phyloP scores from a whole-genome alignment of 2,329 filamentous ascomycete genomes.

The Trichothecium sympodiale region DNA sequence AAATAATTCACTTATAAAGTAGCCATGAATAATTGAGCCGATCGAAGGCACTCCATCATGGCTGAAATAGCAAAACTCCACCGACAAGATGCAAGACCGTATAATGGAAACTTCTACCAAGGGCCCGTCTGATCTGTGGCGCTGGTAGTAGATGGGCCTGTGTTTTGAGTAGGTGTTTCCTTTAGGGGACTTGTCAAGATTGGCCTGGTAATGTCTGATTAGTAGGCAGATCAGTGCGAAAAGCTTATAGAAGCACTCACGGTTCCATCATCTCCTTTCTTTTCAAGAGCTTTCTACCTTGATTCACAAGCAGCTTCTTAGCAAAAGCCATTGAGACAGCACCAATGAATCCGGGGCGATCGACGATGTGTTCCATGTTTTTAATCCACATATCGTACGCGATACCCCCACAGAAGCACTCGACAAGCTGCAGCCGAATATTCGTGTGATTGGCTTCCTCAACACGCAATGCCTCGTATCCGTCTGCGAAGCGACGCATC shows the following conservation, averaged over 20 bases:
- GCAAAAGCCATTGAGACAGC: conserved; percentile 20
- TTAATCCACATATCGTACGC: conserved; percentile 15
- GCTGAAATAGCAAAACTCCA: too few species aligned
- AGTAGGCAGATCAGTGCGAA: too few species aligned
- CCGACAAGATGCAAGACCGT: too few species aligned
- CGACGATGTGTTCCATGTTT: conserved; percentile 12
- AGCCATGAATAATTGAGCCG: too few species aligned
- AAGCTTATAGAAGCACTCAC: background rate
- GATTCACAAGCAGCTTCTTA: conserved; percentile 14
- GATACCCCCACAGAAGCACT: conserved; percentile 21
- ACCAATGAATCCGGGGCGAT: conserved; percentile 17
- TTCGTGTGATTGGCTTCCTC: conserved; percentile 11
- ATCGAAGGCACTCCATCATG: too few species aligned
- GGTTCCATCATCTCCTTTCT: conserved; percentile 15
- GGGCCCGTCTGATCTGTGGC: too few species aligned
- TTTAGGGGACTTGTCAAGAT: too few species aligned
- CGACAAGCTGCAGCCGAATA: conserved; percentile 14
- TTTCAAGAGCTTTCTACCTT: conserved; percentile 13
- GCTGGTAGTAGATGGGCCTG: too few species aligned
- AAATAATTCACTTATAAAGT: too few species aligned
- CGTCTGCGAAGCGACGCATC: conserved; percentile 23
- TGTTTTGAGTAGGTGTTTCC: too few species aligned
- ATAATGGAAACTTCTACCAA: too few species aligned
- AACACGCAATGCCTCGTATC: conserved; percentile 18
- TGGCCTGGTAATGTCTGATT: too few species aligned